Conservation (phyloP, 345 rosid species). For the Anacardium occidentale region DNA sequence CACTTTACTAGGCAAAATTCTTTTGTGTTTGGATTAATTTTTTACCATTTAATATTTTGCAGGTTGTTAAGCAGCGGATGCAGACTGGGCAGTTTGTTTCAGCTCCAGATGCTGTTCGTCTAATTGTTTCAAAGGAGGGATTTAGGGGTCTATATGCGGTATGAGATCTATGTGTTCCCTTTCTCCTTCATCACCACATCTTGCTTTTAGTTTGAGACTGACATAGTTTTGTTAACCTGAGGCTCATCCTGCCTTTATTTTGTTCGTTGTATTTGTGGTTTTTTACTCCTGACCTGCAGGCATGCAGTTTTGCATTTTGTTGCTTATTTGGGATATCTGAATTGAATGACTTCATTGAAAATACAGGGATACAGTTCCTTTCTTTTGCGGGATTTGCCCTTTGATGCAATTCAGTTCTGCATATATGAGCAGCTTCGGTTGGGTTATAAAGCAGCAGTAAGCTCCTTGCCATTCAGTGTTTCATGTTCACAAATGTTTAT, state of each 20-base stretch:
- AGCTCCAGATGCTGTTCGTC: conserved; percentile 78
- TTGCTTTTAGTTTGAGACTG: background rate
- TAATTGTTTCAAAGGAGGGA: conserved; percentile 74
- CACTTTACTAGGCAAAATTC: background rate
- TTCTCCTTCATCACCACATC: too few relatives aligned
- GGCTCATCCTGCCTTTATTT: conserved; percentile 9
- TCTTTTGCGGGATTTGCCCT: conserved; percentile 84
- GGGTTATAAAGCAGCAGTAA: conserved; percentile 80
- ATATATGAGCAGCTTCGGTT: conserved; percentile 91
- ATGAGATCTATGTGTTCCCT: conserved; percentile 16
- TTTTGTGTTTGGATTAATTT: background rate
- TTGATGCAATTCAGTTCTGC: conserved; percentile 97
- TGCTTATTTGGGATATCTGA: background rate
- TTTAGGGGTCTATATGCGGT: conserved; percentile 89
- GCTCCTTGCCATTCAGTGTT: conserved; percentile 19
- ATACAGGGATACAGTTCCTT: conserved; percentile 88
- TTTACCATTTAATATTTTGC: conserved; percentile 15
- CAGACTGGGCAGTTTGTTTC: conserved; percentile 90
- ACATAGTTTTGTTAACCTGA: background rate
- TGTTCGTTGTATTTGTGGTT: background rate
- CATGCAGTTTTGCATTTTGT: conserved; percentile 7
- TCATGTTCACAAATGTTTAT: background rate
- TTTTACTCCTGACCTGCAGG: background rate
- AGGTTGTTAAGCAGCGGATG: conserved; percentile 98
- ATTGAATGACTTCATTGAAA: conserved; percentile 5